Base-by-base conservation (phyloP, 345 rosid genomes). In the Lenwebbia sp. region DNA sequence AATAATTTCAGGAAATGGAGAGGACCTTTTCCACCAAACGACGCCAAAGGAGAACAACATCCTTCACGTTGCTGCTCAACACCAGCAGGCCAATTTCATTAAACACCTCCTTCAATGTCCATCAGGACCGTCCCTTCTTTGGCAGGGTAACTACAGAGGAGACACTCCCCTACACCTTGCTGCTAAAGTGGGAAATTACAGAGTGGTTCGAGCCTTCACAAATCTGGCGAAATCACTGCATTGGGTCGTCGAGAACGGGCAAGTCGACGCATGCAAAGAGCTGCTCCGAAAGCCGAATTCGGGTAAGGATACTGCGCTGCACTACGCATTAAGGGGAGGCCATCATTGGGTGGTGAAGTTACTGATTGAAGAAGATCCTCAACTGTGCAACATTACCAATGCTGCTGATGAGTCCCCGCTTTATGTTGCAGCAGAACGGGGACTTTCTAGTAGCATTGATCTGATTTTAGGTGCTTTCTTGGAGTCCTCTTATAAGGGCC, bases 401-500 rank as follows among this genome's bases (percentile, higher is more conserved):
- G 75, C 11, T 15, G 11, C 11, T 0, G 5, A 30, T 30, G 75
- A 62, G 22, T 62, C 75, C 22, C 40, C 41, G 5, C 11, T 62
- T 0, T 62, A 62, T 15, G 2, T 62, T 7, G 41, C 75, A 30
- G 41, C 40, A 15, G 4, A 30, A 3, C 10, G 5, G 3, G 41
- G 75, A 15, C 75, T 3, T 30, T 19, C 2, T 14, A 2, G 0
- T 62, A 30, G 1, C 75, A 1, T 3, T 14, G 5, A 15, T 0
- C 75, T 62, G 22, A 14, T 62, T 30, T 62, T 62, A 62, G 22
- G 5, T 3, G 41, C 21, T 62, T 7, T 10, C 10, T 3, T 23
- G 1, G 7, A 0, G 41, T 15, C 37, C 3, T 7, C 41, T 62
- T 11, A 15, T 1, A 30, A 30, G 75, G 75, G 41, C 41, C 75